Conservation (phyloP, 495 filamentous ascomycete species). For the Lasiosphaeria miniovina region DNA sequence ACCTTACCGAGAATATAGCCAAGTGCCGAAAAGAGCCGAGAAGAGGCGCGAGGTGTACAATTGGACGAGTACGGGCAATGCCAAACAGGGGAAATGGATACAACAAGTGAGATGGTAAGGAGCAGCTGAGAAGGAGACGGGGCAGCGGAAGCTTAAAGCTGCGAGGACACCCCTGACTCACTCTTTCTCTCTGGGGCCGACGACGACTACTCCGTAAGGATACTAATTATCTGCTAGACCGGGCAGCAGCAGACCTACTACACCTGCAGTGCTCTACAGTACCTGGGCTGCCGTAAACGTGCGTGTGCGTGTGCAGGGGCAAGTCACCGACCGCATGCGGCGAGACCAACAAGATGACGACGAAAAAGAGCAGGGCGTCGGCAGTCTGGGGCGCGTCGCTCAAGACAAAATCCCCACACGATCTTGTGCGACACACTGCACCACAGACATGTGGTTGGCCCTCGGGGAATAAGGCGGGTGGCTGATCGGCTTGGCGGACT, state of each 20-base stretch:
- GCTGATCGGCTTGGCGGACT: too few species aligned
- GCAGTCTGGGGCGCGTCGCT: neutral
- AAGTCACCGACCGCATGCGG: slow-evolving; percentile 1
- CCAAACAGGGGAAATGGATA: neutral
- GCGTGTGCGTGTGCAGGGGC: neutral
- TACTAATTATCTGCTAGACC: neutral
- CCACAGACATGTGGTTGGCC: too few species aligned
- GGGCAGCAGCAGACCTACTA: neutral
- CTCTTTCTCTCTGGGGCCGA: neutral
- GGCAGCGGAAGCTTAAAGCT: neutral
- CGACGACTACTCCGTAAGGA: neutral
- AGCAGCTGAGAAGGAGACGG: neutral
- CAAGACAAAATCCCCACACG: too few species aligned
- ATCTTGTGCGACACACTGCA: too few species aligned
- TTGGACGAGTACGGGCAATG: neutral
- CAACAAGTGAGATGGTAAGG: neutral
- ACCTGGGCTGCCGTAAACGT: neutral
- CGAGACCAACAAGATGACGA: slow-evolving; percentile 7
- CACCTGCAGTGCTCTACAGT: neutral
- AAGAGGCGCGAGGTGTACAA: neutral
- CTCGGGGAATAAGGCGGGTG: too few species aligned
- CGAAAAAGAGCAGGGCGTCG: slow-evolving; percentile 12
- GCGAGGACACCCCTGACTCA: neutral
- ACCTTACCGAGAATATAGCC: neutral
- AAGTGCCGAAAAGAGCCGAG: neutral